Evolutionary conservation across 768 basidiomycete genomes (phyloP).

Genomic region (Boletales sp.): DNA sequence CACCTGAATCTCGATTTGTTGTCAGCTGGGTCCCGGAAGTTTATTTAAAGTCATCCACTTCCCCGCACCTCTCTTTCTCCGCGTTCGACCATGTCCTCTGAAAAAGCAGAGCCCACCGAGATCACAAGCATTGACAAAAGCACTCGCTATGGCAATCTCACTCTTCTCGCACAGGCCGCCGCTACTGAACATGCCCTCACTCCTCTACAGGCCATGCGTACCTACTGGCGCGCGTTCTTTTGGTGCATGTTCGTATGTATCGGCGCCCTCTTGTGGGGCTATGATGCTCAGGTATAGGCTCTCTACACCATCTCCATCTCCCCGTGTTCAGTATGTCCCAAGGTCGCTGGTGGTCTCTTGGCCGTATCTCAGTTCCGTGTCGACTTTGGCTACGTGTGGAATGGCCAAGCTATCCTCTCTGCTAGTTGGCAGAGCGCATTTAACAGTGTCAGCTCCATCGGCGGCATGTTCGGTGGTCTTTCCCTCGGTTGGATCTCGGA

Average conservation of each 20-base stretch:
- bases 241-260: constrained; percentile 26
- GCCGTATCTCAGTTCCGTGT: constrained; percentile 22
- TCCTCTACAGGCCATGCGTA: constrained; percentile 17
- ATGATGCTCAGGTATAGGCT: constrained; percentile 20
- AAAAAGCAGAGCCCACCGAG: constrained; percentile 8
- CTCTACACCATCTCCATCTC: background rate
- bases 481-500: constrained; percentile 23
- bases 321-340: background rate
- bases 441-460: constrained; percentile 22
- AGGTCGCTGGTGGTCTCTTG: constrained; percentile 14
- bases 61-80: background rate
- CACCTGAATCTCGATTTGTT: too few species aligned
- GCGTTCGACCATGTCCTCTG: constrained; percentile 7
- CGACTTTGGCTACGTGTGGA: constrained; percentile 21
- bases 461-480: constrained; percentile 26
- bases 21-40: too few species aligned
- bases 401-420: constrained; percentile 10
- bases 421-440: constrained; percentile 29
- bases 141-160: constrained; percentile 5
- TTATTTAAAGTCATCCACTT: too few species aligned
- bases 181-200: constrained; percentile 19
- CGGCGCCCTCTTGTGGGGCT: constrained; percentile 24
- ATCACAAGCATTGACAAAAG: constrained; percentile 8
- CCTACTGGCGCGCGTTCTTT: constrained; percentile 21
- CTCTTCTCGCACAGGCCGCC: constrained; percentile 21